Evolutionary conservation across 2,329 filamentous ascomycete genomes (phyloP).

Genomic region (Akanthomyces lecanii): DNA sequence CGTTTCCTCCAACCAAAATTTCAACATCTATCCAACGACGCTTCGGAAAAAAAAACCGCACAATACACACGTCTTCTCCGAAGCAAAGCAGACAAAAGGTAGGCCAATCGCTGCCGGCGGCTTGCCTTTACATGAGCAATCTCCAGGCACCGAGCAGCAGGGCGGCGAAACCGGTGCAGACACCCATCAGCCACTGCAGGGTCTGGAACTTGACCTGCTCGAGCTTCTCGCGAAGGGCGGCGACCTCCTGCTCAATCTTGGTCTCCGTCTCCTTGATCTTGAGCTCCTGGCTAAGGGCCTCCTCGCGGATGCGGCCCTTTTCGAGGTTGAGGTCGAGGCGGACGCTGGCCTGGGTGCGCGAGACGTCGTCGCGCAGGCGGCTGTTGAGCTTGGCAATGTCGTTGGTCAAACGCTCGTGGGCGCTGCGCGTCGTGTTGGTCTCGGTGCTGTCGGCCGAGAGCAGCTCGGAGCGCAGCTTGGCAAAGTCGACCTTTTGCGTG

Average conservation of each 20-base stretch:
- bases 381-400: conserved; percentile 92
- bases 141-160: conserved; percentile 67
- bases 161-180: conserved; percentile 64
- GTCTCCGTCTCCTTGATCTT: conserved; percentile 99
- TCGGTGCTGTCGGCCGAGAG: conserved; percentile 89
- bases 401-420: conserved; percentile 89
- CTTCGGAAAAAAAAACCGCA: background rate
- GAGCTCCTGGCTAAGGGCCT: conserved; percentile 93
- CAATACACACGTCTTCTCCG: background rate
- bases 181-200: conserved; percentile 95
- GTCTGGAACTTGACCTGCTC: conserved; percentile 98
- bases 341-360: conserved; percentile 88
- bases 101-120: background rate
- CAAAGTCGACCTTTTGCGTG: conserved; percentile 93
- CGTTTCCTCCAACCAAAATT: background rate
- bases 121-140: conserved; percentile 53
- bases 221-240: conserved; percentile 81
- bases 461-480: conserved; percentile 91
- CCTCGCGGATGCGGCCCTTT: conserved; percentile 92
- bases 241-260: conserved; percentile 96
- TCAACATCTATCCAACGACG: background rate
- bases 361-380: conserved; percentile 86
- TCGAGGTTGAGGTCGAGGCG: conserved; percentile 91
- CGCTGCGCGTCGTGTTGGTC: conserved; percentile 77
- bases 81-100: background rate